Evolutionary conservation across 2,329 filamentous ascomycete genomes (phyloP), one percentile per base, ranked within the genome.

Genomic region (Immersiporthe knoxdaviesiana): DNA sequence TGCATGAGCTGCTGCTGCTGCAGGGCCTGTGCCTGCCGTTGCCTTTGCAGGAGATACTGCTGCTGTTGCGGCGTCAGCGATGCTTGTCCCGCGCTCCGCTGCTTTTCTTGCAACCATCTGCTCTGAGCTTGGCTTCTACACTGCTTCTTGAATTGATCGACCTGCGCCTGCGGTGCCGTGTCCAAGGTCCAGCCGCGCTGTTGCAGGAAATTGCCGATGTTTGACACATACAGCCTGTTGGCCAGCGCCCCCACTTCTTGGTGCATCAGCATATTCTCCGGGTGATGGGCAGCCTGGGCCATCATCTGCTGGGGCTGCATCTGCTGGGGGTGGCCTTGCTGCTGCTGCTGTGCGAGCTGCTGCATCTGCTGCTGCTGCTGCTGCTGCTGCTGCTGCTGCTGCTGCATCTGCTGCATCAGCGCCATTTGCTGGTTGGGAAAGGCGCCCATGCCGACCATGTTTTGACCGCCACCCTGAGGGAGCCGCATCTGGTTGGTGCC

Each of bases 151-250:
- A 87, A 81, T 41, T 79, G 80, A 0, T 84, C 80, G 37, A 83
- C 68, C 1, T 79, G 65, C 0, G 87, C 85, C 0, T 73, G 77
- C 0, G 86, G 85, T 3, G 88, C 82, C 39, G 81, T 80, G 30
- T 83, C 80, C 5, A 75, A 68, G 1, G 73, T 68, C 0, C 81
- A 80, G 14, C 83, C 83, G 67, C 78, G 84, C 24, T 80, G 81
- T 1, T 74, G 73, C 0, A 77, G 75, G 2, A 82, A 70, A 0
- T 68, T 63, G 0, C 68, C 73, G 11, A 87, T 72, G 66, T 82
- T 76, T 64, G 78, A 79, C 14, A 76, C 70, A 61, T 82, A 87
- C 0, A 86, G 68, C 2, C 74, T 70, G 24, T 35, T 54, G 10
- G 71, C 72, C 27, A 70, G 32, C 18, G 70, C 35, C 11, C 72